Base-by-base conservation (phyloP, 2,329 filamentous ascomycete species). In the Dissoconium aciculare region DNA sequence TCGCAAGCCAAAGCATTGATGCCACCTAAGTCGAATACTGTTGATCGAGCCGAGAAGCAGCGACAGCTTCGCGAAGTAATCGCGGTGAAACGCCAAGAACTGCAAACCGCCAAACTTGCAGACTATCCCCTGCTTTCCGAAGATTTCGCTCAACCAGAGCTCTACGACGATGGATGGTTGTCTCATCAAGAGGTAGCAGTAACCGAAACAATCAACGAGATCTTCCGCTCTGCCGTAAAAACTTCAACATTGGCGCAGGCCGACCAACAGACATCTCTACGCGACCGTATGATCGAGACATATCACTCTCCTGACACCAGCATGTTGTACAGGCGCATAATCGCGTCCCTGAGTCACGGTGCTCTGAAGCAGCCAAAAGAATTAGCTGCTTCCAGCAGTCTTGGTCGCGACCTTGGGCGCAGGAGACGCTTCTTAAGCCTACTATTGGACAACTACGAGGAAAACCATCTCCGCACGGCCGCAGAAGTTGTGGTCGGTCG, bases 161-260 rank as follows among this genome's bases (percentile, higher is more conserved):
- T 76, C 39, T 74, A 74, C 46, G 70, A 75, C 43, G 69, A 74
- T 27, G 59, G 65, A 33, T 76, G 71, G 71, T 63, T 76, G 21
- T 59, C 57, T 9, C 65, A 74, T 37, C 71, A 76, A 44, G 71
- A 76, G 44, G 55, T 67, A 13, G 64, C 68, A 21, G 63, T 76
- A 26, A 69, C 69, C 0, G 70, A 74, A 44, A 54, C 75, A 5
- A 49, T 70, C 27, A 77, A 76, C 46, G 56, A 56, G 10, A 52
- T 74, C 28, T 69, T 73, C 41, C 50, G 61, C 19, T 47, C 56
- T 4, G 50, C 54, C 0, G n/a, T n/a, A n/a, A n/a, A n/a, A 42
- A 51, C 14, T 33, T 11, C 24, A 9, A 14, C 9, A 11, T 11
- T 11, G 12, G 24, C 9, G 17, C 26, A 8, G 15, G 15, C 5